These are phyloP conservation scores for Penicillium fimorum DNA, from an alignment of 495 filamentous ascomycete species.

Conservation along the genomic window DNA sequence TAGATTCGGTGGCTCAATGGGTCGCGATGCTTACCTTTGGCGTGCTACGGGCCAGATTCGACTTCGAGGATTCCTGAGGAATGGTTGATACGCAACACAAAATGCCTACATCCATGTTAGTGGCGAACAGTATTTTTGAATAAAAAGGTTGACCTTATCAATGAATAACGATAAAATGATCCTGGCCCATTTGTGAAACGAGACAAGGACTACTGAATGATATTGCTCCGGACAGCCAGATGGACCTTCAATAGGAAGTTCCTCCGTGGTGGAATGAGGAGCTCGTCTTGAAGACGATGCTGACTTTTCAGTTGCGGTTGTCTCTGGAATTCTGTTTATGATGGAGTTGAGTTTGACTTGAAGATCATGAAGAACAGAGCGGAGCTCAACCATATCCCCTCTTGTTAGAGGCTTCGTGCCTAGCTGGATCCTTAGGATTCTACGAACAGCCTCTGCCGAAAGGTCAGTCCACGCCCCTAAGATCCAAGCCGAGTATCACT, in stretches of 20 bases:
- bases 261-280: constrained; percentile 22
- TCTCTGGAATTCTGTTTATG: constrained; percentile 40
- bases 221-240: constrained; percentile 45
- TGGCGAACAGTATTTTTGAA: neutral
- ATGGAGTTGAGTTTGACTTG: constrained; percentile 46
- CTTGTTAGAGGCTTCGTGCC: constrained; percentile 45
- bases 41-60: constrained; percentile 53
- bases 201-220: constrained; percentile 44
- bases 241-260: constrained; percentile 38
- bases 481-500: constrained; percentile 13
- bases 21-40: constrained; percentile 37
- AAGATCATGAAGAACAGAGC: constrained; percentile 46
- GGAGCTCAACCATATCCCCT: constrained; percentile 46
- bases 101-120: constrained; percentile 36
- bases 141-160: constrained; percentile 36
- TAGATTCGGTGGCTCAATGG: neutral
- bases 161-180: constrained; percentile 46
- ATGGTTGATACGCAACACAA: constrained; percentile 55
- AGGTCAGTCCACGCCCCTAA: constrained; percentile 8
- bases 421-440: constrained; percentile 46
- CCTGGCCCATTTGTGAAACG: constrained; percentile 48
- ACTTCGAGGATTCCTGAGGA: constrained; percentile 56
- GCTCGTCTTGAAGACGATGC: constrained; percentile 20
- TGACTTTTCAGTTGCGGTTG: constrained; percentile 7
- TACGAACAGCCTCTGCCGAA: constrained; percentile 39